Evolutionary conservation across 495 filamentous ascomycete species (phyloP), one percentile per base, ranked within the genome.

Genomic region (Tuber brumale): DNA sequence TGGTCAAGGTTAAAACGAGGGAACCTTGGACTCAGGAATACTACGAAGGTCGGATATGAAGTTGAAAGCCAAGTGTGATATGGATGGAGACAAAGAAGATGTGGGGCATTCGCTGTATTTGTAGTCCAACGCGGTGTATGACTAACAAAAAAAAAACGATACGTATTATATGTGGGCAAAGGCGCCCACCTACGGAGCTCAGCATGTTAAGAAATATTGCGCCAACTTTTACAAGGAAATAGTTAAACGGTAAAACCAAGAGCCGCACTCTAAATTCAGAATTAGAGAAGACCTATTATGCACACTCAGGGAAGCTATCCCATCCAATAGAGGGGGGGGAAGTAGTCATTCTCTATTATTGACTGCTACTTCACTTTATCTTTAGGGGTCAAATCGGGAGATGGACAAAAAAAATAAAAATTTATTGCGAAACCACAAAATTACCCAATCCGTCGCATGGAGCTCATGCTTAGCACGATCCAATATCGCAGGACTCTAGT

Each of bases 11-110:
- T 66, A 66, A 66, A 66, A 66, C 57, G 57, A 66, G 57, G 57
- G 57, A 66, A 66, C 57, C 57, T 66, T 66, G 31, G 57, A 66
- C 57, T 35, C 57, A 66, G 57, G 57, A 18, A 66, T 66, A 66
- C 57, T 66, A 66, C 57, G n/a, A 66, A 35, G 57, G 57, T 35
- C 57, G 31, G 14, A 66, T 66, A 66, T 66, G 57, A 66, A 66
- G 57, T 35, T 66, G 57, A 31, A 35, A 66, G 57, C 16, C 10
- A 66, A 27, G 57, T 66, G 14, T 66, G 57, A 66, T 66, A 66
- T 12, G 35, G 57, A 66, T 18, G 27, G 57, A 66, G 31, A 66
- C 57, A 66, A 31, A 66, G 57, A 31, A 66, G 57, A 35, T 66
- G 57, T 35, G 57, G 57, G 57, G 31, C 57, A 35, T 31, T 66